Evolutionary conservation across 164 flowering plant species (phyloP).

Genomic region (Houttuynia cordata): DNA sequence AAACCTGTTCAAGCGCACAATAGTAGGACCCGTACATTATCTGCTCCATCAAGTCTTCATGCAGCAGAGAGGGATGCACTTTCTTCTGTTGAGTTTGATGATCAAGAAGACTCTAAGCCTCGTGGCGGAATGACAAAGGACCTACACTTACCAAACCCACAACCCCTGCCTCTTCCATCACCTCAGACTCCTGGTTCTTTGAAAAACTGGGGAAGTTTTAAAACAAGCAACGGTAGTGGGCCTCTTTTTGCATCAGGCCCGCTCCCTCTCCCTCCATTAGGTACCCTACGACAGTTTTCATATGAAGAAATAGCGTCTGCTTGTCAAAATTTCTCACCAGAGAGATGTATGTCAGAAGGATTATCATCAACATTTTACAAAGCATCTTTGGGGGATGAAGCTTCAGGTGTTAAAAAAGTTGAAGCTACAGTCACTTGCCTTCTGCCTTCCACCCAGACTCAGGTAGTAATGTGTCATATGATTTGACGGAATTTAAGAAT

Average conservation of each 20-base stretch:
- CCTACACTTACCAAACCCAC: constrained; percentile 41
- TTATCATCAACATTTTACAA: constrained; percentile 58
- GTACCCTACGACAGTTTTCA: constrained; percentile 44
- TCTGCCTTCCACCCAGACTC: constrained; percentile 32
- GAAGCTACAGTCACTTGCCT: constrained; percentile 90
- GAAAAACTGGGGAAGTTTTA: constrained; percentile 60
- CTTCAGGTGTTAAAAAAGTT: constrained; percentile 41
- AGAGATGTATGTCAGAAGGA: constrained; percentile 70
- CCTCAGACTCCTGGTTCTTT: constrained; percentile 35
- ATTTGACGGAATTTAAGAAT: too few species aligned
- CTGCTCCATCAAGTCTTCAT: constrained; percentile 78
- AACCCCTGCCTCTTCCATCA: constrained; percentile 93
- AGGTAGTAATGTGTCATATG: constrained; percentile 20
- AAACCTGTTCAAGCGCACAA: constrained; percentile 43
- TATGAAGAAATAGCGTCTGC: constrained; percentile 75
- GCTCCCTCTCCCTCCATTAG: constrained; percentile 73
- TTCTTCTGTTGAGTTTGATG: constrained; percentile 39
- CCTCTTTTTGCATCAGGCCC: constrained; percentile 68
- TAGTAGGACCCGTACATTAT: constrained; percentile 53
- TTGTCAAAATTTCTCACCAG: constrained; percentile 68
- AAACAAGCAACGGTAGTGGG: constrained; percentile 39
- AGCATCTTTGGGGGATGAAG: constrained; percentile 83
- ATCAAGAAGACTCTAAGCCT: constrained; percentile 46
- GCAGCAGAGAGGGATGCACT: constrained; percentile 55
- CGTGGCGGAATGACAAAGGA: constrained; percentile 36